These are phyloP conservation scores for Boletellus ananas DNA, from an alignment of 768 basidiomycete species.

Conservation along the genomic window DNA sequence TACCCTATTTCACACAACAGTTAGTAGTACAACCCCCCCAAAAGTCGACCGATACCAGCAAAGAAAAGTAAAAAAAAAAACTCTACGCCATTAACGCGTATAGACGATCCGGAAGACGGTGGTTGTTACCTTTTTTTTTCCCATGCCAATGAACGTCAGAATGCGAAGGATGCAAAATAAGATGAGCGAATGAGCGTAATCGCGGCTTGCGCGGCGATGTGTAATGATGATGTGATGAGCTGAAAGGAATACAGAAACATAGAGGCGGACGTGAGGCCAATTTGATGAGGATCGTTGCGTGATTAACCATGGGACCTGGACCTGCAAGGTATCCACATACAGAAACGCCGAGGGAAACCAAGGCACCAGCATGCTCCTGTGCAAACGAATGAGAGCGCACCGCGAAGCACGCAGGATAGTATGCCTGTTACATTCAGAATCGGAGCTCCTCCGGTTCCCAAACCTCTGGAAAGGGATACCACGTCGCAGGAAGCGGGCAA, in stretches of 20 bases:
- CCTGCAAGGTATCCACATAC: constrained; percentile 13
- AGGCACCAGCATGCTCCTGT: background rate
- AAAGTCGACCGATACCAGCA: background rate
- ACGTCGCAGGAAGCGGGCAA: constrained; percentile 24
- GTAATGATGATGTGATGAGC: constrained; percentile 8
- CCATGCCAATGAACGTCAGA: constrained; percentile 3
- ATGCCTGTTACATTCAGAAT: constrained; percentile 13
- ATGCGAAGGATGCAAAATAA: constrained; percentile 14
- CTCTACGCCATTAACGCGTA: constrained; percentile 13
- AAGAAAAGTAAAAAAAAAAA: background rate
- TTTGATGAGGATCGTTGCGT: constrained; percentile 9
- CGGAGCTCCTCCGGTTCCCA: constrained; percentile 26
- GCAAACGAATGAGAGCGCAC: background rate
- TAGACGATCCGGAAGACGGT: background rate
- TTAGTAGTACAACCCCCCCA: constrained; percentile 8
- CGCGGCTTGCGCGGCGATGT: constrained; percentile 15
- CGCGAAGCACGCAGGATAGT: background rate
- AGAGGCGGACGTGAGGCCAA: background rate
- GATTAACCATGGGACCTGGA: constrained; percentile 16
- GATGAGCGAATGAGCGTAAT: constrained; percentile 11
- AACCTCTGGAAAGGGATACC: constrained; percentile 35
- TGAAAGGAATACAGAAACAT: constrained; percentile 5
- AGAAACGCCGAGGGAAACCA: constrained; percentile 2
- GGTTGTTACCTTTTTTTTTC: constrained; percentile 5
- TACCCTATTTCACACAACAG: constrained; percentile 12